phyloP scores from a whole-genome alignment of 163 green algal species.

The Scenedesmus sp. region DNA sequence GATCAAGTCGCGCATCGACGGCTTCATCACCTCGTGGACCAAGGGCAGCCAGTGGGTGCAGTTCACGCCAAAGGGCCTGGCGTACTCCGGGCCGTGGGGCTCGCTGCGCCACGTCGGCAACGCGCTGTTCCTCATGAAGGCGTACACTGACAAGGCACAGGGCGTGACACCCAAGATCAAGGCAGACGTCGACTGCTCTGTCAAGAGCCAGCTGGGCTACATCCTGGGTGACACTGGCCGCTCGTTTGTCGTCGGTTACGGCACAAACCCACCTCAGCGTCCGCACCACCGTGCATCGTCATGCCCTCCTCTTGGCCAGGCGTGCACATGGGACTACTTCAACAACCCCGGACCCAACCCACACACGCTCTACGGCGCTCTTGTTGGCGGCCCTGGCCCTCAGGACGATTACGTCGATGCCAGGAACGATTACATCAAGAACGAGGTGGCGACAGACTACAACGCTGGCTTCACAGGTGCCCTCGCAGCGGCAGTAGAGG shows the following conservation, averaged over 20 bases:
- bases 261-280: constrained; percentile 53
- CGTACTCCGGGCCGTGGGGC: constrained; percentile 45
- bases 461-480: constrained; percentile 54
- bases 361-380: constrained; percentile 47
- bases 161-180: background rate
- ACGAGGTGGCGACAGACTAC: constrained; percentile 60
- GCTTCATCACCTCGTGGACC: constrained; percentile 45
- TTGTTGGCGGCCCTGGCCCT: constrained; percentile 44
- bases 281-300: constrained; percentile 61
- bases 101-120: constrained; percentile 52
- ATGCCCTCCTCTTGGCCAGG: constrained; percentile 18
- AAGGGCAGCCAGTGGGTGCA: constrained; percentile 44
- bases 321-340: constrained; percentile 48
- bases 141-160: background rate
- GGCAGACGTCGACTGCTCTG: constrained; percentile 8
- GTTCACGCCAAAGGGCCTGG: constrained; percentile 58
- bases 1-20: constrained; percentile 6
- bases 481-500: constrained; percentile 25
- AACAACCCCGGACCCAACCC: constrained; percentile 51
- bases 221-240: constrained; percentile 56
- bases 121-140: constrained; percentile 52
- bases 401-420: constrained; percentile 28
- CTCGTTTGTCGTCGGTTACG: constrained; percentile 62
- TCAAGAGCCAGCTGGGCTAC: constrained; percentile 50
- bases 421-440: constrained; percentile 52